Conservation (phyloP, 305 asterid species). For the Coffea humblotiana region DNA sequence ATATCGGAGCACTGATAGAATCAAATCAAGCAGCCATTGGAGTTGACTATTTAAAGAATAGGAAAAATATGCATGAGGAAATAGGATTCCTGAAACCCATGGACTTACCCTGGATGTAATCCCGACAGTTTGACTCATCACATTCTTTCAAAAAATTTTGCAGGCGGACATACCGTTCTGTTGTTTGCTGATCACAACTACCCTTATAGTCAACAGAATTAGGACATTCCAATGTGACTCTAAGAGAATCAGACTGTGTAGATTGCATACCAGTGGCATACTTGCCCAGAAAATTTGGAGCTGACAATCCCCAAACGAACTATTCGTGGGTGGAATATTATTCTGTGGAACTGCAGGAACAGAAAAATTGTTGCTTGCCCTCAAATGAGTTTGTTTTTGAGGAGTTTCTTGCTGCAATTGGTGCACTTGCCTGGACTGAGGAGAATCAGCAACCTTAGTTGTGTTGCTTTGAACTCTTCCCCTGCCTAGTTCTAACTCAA, state of each 20-base stretch:
- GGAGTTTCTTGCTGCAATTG: constrained; percentile 45
- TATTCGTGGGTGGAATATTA: constrained; percentile 40
- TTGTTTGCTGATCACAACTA: constrained; percentile 49
- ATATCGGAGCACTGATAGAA: constrained; percentile 55
- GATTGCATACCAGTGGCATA: constrained; percentile 38
- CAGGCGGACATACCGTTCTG: constrained; percentile 62
- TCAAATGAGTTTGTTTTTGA: constrained; percentile 40
- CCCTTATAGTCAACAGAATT: constrained; percentile 39
- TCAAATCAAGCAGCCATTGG: constrained; percentile 20
- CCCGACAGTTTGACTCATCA: constrained; percentile 57
- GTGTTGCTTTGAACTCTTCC: constrained; percentile 62
- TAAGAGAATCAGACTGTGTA: constrained; percentile 34
- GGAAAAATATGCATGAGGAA: neutral
- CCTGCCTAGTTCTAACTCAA: constrained; percentile 81
- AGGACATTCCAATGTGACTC: constrained; percentile 49
- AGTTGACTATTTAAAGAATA: constrained; percentile 18
- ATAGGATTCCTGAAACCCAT: constrained; percentile 25
- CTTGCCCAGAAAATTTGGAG: constrained; percentile 53
- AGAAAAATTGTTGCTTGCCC: constrained; percentile 33
- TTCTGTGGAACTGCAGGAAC: constrained; percentile 39
- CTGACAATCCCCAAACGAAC: constrained; percentile 47
- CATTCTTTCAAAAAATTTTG: constrained; percentile 74
- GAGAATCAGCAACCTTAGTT: constrained; percentile 45
- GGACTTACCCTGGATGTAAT: constrained; percentile 64
- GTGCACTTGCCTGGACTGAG: constrained; percentile 42